phyloP scores from a whole-genome alignment of 768 basidiomycete genomes.

The Suillus lakei region DNA sequence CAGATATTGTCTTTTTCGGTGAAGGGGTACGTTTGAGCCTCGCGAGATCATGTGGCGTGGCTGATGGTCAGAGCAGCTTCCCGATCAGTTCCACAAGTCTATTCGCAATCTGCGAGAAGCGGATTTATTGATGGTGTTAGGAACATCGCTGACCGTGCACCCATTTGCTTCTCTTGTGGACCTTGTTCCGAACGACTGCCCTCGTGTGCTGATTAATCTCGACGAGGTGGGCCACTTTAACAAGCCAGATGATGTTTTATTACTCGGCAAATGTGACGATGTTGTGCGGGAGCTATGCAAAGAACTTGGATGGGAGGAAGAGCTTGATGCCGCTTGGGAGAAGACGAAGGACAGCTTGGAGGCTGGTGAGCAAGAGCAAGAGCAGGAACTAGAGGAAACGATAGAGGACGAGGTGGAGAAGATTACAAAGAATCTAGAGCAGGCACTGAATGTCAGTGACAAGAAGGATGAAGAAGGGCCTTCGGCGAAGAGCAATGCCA shows the following conservation, averaged over 20 bases:
- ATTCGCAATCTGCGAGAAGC: conserved; percentile 61
- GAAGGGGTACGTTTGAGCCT: conserved; percentile 57
- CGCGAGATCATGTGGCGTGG: conserved; percentile 2
- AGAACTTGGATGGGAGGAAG: conserved; percentile 77
- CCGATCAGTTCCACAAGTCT: conserved; percentile 64
- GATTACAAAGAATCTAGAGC: conserved; percentile 29
- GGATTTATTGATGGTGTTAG: conserved; percentile 89
- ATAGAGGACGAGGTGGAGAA: conserved; percentile 30
- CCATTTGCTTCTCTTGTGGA: conserved; percentile 84
- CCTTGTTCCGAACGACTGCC: conserved; percentile 58
- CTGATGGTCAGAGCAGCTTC: conserved; percentile 56
- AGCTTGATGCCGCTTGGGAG: conserved; percentile 59
- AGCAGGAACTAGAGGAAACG: conserved; percentile 13
- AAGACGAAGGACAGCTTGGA: conserved; percentile 46
- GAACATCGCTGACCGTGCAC: conserved; percentile 86
- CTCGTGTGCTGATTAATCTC: conserved; percentile 89
- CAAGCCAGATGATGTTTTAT: conserved; percentile 59
- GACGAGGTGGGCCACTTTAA: conserved; percentile 78
- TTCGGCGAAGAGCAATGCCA: neutral
- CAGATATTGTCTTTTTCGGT: conserved; percentile 96
- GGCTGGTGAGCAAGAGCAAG: conserved; percentile 12
- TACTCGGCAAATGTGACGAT: conserved; percentile 75
- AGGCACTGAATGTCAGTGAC: conserved; percentile 16
- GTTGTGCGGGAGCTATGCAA: conserved; percentile 62
- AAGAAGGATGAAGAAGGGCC: conserved; percentile 5